These are phyloP conservation scores for Trypanosoma melophagium DNA, from an alignment of 208 protist genomes.

Conservation along the genomic window DNA sequence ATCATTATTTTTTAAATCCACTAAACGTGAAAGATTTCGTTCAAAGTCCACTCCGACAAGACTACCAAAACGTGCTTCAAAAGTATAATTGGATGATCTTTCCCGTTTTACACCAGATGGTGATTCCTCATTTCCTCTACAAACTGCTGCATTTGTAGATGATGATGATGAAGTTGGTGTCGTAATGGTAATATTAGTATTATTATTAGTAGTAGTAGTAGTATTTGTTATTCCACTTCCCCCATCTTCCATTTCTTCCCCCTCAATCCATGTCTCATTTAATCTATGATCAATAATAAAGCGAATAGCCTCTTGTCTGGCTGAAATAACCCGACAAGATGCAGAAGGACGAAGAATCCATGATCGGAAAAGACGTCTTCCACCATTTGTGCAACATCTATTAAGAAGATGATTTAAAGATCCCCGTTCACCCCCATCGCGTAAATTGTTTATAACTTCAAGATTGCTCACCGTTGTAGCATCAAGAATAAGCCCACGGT, in stretches of 20 bases:
- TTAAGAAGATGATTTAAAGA: constrained; percentile 73
- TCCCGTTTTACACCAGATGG: constrained; percentile 10
- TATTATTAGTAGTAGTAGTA: background rate
- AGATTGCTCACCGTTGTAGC: constrained; percentile 71
- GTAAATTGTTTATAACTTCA: constrained; percentile 79
- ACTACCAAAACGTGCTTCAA: constrained; percentile 29
- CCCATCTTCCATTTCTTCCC: background rate
- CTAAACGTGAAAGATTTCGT: constrained; percentile 73
- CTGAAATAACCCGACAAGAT: constrained; percentile 50
- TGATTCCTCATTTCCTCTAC: background rate
- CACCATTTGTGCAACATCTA: constrained; percentile 72
- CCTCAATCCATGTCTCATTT: constrained; percentile 23
- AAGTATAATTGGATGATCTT: constrained; percentile 13
- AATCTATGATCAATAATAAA: constrained; percentile 49
- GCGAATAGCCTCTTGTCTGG: constrained; percentile 57
- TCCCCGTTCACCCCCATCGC: constrained; percentile 65
- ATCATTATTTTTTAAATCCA: constrained; percentile 58
- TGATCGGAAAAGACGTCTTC: constrained; percentile 71
- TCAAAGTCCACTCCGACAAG: constrained; percentile 72
- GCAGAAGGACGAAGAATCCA: constrained; percentile 84
- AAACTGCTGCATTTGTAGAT: constrained; percentile 1
- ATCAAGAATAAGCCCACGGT: constrained; percentile 72
- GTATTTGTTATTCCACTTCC: background rate
- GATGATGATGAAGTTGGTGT: background rate
- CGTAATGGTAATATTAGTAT: background rate